Percentiles rank a stretch among this genome's conserved stretches.
phyloP scores from a whole-genome alignment of 805 yeast genomes.

The Monosporozyma yasuniensis region DNA sequence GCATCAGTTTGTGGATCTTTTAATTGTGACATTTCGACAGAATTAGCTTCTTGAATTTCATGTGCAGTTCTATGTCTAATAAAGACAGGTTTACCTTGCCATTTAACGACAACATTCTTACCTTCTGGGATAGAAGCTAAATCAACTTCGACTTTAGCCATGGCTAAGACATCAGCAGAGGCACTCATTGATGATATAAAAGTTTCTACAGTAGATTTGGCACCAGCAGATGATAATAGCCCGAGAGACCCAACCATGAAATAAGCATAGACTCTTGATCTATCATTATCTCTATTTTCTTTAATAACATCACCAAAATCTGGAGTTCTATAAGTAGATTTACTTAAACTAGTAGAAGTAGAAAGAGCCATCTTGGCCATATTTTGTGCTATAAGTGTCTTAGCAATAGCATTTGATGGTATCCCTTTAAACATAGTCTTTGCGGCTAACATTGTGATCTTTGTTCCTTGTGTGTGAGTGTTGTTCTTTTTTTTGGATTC shows the following conservation, averaged over 20 bases:
- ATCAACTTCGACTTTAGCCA: constrained; percentile 98
- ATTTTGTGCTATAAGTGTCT: neutral
- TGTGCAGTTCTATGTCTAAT: constrained; percentile 94
- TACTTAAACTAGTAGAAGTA: constrained; percentile 31
- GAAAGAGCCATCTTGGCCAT: constrained; percentile 10
- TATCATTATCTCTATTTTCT: constrained; percentile 60
- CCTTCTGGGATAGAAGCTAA: constrained; percentile 91
- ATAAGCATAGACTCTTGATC: constrained; percentile 80
- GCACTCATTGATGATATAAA: constrained; percentile 93
- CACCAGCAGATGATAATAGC: constrained; percentile 83
- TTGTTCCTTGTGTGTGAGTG: neutral
- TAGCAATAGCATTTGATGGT: neutral
- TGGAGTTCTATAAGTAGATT: constrained; percentile 84
- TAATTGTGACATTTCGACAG: constrained; percentile 61
- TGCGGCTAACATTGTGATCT: neutral
- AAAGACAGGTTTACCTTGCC: constrained; percentile 99
- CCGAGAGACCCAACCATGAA: constrained; percentile 98
- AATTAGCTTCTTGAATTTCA: constrained; percentile 92
- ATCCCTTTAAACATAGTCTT: neutral
- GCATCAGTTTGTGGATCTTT: constrained; percentile 93
- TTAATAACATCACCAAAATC: constrained; percentile 76
- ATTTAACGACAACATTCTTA: constrained; percentile 94
- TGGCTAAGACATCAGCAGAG: constrained; percentile 96
- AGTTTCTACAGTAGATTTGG: constrained; percentile 90
- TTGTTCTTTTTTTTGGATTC: too few relatives aligned